These are phyloP conservation scores for Saccharomycopsis capsularis DNA, from an alignment of 805 yeast species.

Conservation along the genomic window DNA sequence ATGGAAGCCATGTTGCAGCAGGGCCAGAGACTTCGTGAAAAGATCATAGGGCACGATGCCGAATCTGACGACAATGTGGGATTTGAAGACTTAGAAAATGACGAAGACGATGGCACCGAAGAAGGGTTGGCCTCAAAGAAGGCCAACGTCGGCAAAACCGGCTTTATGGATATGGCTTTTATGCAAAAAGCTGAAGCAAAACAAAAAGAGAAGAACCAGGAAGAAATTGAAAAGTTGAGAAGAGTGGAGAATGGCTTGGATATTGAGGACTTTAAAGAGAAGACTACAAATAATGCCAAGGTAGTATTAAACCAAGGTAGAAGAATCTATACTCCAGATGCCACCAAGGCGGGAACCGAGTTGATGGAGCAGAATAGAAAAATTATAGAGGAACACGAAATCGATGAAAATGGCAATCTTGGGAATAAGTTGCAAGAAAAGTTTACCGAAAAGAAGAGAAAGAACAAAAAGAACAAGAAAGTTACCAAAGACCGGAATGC, in stretches of 20 bases:
- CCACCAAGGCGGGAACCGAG: constrained; percentile 28
- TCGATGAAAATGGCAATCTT: constrained; percentile 44
- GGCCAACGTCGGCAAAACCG: constrained; percentile 65
- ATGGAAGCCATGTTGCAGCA: constrained; percentile 91
- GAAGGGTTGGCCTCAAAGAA: constrained; percentile 32
- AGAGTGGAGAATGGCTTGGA: constrained; percentile 43
- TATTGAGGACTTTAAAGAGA: constrained; percentile 31
- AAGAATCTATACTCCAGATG: constrained; percentile 67
- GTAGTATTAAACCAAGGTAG: constrained; percentile 64
- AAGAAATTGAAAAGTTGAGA: constrained; percentile 45
- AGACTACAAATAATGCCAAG: constrained; percentile 37
- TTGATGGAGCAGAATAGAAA: constrained; percentile 32
- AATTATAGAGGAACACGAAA: constrained; percentile 39
- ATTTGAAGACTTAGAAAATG: constrained; percentile 45
- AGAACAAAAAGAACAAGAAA: constrained; percentile 11
- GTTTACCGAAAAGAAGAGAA: constrained; percentile 19
- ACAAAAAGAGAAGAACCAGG: constrained; percentile 51
- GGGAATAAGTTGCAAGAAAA: constrained; percentile 33
- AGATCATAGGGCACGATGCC: constrained; percentile 61
- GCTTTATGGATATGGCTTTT: constrained; percentile 89
- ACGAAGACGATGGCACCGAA: constrained; percentile 36
- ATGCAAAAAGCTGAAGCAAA: constrained; percentile 85
- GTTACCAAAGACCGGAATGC: not conserved
- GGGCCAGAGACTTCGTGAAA: constrained; percentile 69
- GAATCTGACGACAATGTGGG: constrained; percentile 40